These are phyloP conservation scores for Aspergillus pseudoterreus DNA, from an alignment of 2,329 filamentous ascomycete genomes.

Conservation along the genomic window DNA sequence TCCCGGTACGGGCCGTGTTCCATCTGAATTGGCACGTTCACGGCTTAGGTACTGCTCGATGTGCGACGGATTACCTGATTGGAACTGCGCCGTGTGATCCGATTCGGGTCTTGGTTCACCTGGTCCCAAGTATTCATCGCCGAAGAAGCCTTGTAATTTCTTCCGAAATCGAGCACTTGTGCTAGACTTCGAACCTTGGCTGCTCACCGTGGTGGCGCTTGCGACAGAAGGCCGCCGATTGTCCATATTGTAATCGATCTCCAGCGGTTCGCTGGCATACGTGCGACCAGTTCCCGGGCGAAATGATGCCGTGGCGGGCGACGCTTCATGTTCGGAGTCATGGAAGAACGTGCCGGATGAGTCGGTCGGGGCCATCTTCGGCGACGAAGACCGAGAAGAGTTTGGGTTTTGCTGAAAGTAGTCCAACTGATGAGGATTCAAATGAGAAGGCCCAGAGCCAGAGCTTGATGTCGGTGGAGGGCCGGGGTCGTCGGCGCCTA, in stretches of 20 bases:
- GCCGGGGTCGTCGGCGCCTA: slow-evolving; percentile 27
- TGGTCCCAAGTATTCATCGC: slow-evolving; percentile 71
- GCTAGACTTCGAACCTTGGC: slow-evolving; percentile 73
- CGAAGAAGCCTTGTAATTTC: slow-evolving; percentile 87
- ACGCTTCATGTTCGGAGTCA: slow-evolving; percentile 36
- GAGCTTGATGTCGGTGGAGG: slow-evolving; percentile 19
- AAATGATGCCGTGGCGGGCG: slow-evolving; percentile 67
- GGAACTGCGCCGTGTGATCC: slow-evolving; percentile 59
- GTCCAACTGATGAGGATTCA: slow-evolving; percentile 17
- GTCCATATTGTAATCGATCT: slow-evolving; percentile 61
- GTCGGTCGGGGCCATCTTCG: slow-evolving; percentile 23
- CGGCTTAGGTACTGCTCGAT: slow-evolving; percentile 57
- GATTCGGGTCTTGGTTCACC: slow-evolving; percentile 61
- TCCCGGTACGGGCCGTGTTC: slow-evolving; percentile 56
- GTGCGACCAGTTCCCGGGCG: slow-evolving; percentile 55
- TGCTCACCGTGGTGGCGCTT: slow-evolving; percentile 82
- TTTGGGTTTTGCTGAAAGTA: slow-evolving; percentile 25
- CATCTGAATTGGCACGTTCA: slow-evolving; percentile 79
- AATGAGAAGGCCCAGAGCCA: slow-evolving; percentile 19
- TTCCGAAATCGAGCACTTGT: slow-evolving; percentile 68
- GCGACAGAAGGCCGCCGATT: slow-evolving; percentile 82
- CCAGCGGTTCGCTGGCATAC: slow-evolving; percentile 57
- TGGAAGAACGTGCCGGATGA: slow-evolving; percentile 35
- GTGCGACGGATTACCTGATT: slow-evolving; percentile 22
- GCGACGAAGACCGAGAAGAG: slow-evolving; percentile 28